phyloP scores from a whole-genome alignment of 2,329 filamentous ascomycete species.

The Aaosphaeria pasadenensis region DNA sequence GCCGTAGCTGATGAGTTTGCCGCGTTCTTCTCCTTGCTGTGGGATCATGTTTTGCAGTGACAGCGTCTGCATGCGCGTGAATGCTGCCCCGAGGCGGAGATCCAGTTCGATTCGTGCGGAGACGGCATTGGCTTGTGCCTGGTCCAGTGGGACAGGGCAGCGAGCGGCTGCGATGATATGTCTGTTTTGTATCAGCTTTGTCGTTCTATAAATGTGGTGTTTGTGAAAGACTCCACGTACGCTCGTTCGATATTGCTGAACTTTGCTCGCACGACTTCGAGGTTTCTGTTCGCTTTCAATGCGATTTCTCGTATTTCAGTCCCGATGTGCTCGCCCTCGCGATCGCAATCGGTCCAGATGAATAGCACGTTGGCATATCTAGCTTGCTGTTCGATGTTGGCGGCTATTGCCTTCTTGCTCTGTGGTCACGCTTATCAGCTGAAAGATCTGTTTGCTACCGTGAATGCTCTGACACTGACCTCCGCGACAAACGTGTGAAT shows the following conservation, averaged over 20 bases:
- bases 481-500: conserved; percentile 66
- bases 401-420: conserved; percentile 77
- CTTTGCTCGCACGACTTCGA: conserved; percentile 79
- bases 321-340: conserved; percentile 95
- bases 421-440: conserved; percentile 29
- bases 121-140: conserved; percentile 83
- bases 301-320: conserved; percentile 85
- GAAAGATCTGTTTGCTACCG: too few relatives aligned
- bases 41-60: conserved; percentile 70
- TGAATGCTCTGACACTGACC: conserved; percentile 41
- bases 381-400: conserved; percentile 81
- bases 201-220: too few relatives aligned
- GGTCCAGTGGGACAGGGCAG: conserved; percentile 74
- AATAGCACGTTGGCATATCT: conserved; percentile 70
- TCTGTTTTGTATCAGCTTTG: conserved; percentile 43
- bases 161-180: conserved; percentile 84
- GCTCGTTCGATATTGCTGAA: conserved; percentile 97
- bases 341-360: conserved; percentile 99
- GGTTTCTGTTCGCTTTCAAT: conserved; percentile 64
- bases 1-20: conserved; percentile 75
- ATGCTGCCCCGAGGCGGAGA: conserved; percentile 83
- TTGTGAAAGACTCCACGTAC: conserved; percentile 47
- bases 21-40: conserved; percentile 58
- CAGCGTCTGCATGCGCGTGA: conserved; percentile 83
- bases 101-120: conserved; percentile 88